phyloP scores from a whole-genome alignment of 345 rosid genomes.

The Cochlearia excelsa region DNA sequence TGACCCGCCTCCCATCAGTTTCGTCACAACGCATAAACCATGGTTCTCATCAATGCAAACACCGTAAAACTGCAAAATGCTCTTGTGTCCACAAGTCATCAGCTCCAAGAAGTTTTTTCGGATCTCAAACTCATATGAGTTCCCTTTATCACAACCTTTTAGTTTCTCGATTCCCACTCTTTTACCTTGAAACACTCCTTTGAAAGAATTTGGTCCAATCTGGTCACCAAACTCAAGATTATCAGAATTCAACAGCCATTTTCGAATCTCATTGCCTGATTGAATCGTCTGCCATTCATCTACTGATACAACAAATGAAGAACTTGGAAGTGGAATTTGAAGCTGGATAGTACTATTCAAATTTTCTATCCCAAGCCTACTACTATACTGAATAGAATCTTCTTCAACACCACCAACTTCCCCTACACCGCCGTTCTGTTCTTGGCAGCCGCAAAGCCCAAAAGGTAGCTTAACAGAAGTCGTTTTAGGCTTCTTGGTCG shows the following conservation, averaged over 20 bases:
- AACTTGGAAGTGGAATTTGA: constrained; percentile 69
- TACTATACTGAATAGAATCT: constrained; percentile 50
- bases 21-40: constrained; percentile 84
- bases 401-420: constrained; percentile 71
- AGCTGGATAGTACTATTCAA: constrained; percentile 53
- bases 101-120: constrained; percentile 78
- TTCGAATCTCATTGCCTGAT: constrained; percentile 61
- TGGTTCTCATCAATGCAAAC: constrained; percentile 85
- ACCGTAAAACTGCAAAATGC: constrained; percentile 74
- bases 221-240: constrained; percentile 75
- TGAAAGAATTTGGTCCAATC: constrained; percentile 58
- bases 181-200: constrained; percentile 73
- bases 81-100: constrained; percentile 92
- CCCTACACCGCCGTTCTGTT: constrained; percentile 58
- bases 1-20: constrained; percentile 93
- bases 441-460: constrained; percentile 97
- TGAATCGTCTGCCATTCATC: constrained; percentile 92
- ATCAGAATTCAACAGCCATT: constrained; percentile 79
- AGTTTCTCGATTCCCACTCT: constrained; percentile 83
- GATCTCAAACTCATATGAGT: constrained; percentile 74
- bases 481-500: constrained; percentile 62
- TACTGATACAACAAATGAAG: constrained; percentile 64
- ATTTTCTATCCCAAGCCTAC: constrained; percentile 50
- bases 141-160: constrained; percentile 96
- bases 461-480: constrained; percentile 80